Percentiles rank a stretch among this genome's conserved stretches.
Evolutionary conservation across 2,329 filamentous ascomycete genomes (phyloP).

Genomic region (Fusarium newnesense): DNA sequence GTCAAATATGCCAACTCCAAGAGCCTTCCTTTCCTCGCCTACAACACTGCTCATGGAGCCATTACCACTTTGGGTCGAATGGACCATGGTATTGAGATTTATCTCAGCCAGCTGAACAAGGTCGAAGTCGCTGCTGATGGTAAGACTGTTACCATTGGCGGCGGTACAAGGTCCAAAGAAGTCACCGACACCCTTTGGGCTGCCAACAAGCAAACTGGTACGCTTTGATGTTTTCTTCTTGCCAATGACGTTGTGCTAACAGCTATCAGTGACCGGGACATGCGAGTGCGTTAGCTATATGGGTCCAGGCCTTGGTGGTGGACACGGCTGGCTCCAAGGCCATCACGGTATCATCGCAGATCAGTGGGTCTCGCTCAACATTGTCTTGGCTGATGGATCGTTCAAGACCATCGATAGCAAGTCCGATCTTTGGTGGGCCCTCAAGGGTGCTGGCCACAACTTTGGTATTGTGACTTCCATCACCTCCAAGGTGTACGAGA

Average conservation of each 20-base stretch:
- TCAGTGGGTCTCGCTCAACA: constrained; percentile 47
- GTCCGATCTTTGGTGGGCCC: constrained; percentile 50
- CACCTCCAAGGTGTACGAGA: constrained; percentile 47
- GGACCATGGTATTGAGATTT: constrained; percentile 62
- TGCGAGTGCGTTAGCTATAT: constrained; percentile 45
- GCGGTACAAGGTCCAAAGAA: constrained; percentile 57
- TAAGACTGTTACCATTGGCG: constrained; percentile 58
- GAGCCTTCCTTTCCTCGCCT: constrained; percentile 62
- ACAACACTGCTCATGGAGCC: constrained; percentile 63
- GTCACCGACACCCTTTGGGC: constrained; percentile 61
- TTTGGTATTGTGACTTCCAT: constrained; percentile 48
- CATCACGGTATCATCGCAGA: constrained; percentile 48
- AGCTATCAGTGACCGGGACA: constrained; percentile 35
- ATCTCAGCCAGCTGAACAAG: constrained; percentile 55
- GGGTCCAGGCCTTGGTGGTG: constrained; percentile 46
- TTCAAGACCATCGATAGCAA: constrained; percentile 35
- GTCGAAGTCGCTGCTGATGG: constrained; percentile 56
- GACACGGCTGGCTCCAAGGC: constrained; percentile 46
- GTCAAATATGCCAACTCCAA: constrained; percentile 57
- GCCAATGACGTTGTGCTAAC: neutral
- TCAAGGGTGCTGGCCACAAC: constrained; percentile 49
- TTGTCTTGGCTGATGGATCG: constrained; percentile 48
- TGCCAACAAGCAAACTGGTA: constrained; percentile 61
- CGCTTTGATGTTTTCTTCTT: neutral
- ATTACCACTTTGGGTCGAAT: constrained; percentile 60